These are phyloP conservation scores for Metarhizium rileyi DNA, from an alignment of 2,329 filamentous ascomycete species.

Conservation along the genomic window DNA sequence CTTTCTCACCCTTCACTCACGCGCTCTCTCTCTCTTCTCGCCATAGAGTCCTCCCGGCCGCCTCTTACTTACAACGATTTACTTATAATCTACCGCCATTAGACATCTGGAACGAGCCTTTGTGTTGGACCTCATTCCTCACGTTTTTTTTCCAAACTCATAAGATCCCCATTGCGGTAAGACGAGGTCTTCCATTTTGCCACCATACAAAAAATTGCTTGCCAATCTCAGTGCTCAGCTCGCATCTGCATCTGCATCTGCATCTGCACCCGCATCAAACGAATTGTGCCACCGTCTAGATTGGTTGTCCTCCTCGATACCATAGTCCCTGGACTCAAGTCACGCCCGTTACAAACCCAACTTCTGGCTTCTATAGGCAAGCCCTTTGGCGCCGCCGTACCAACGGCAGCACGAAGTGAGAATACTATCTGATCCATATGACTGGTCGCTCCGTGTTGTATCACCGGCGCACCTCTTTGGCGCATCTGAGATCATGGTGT, in stretches of 20 bases:
- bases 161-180: too few species aligned
- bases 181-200: too few species aligned
- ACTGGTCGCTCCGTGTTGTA: neutral
- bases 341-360: neutral
- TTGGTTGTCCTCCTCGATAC: neutral
- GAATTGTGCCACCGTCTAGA: neutral
- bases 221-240: too few species aligned
- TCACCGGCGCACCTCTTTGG: neutral
- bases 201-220: too few species aligned
- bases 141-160: too few species aligned
- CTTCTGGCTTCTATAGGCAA: neutral
- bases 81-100: too few species aligned
- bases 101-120: too few species aligned
- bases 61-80: neutral
- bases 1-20: too few species aligned
- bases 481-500: constrained; percentile 42
- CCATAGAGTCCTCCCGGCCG: neutral
- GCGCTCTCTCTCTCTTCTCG: neutral
- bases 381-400: neutral
- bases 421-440: neutral
- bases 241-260: neutral
- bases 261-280: neutral
- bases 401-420: neutral
- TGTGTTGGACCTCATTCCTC: too few species aligned
- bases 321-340: neutral